Evolutionary conservation across 2,329 filamentous ascomycete genomes (phyloP).

Genomic region (Anisogramma anomala): DNA sequence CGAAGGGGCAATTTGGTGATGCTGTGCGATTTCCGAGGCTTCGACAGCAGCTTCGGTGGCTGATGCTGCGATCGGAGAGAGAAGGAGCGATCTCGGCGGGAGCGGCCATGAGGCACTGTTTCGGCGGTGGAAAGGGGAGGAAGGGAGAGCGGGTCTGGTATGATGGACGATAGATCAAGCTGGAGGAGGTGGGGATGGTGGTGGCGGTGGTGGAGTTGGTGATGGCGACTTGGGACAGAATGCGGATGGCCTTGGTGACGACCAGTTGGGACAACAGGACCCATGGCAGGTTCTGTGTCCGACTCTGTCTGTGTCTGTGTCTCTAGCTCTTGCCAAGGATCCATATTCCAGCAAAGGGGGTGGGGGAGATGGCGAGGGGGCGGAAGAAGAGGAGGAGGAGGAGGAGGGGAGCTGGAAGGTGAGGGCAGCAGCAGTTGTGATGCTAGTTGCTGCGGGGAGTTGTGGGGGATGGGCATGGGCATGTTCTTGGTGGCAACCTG

Average conservation of each 20-base stretch:
- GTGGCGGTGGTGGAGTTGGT: too few relatives aligned
- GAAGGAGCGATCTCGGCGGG: neutral
- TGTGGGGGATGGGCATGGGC: constrained; percentile 2
- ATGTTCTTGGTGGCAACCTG: constrained; percentile 4
- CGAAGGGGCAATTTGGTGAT: constrained; percentile 6
- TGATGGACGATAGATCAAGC: neutral
- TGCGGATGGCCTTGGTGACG: neutral
- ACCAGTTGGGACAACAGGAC: neutral
- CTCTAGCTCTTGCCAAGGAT: too few relatives aligned
- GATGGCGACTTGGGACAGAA: too few relatives aligned
- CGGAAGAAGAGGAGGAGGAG: neutral
- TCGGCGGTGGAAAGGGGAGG: constrained; percentile 3
- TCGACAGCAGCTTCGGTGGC: constrained; percentile 2
- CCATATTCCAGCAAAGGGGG: too few relatives aligned
- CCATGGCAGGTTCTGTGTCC: constrained; percentile 1
- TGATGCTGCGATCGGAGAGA: neutral
- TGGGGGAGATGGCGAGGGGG: neutral
- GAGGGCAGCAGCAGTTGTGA: constrained; percentile 1
- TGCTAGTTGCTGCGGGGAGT: neutral
- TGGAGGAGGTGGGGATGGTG: too few relatives aligned
- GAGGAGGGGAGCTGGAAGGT: neutral
- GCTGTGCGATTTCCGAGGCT: constrained; percentile 8
- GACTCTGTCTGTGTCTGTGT: too few relatives aligned
- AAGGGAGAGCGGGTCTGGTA: constrained; percentile 4
- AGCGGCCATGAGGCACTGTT: neutral